phyloP scores from a whole-genome alignment of 1,284 basidiomycete species.

The Ceratobasidium sp. region DNA sequence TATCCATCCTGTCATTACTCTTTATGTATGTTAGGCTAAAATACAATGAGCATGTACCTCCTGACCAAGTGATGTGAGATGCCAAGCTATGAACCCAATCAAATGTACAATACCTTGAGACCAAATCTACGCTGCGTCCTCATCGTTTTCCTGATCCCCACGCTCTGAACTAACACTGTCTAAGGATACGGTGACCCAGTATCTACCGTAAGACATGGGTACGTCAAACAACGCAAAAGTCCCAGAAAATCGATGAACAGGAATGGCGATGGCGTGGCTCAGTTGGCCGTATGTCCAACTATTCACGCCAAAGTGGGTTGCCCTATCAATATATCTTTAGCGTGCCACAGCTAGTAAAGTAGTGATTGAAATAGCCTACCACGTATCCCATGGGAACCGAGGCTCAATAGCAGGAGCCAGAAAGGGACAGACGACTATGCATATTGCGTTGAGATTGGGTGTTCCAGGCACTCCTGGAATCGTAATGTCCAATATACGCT shows the following conservation, averaged over 20 bases:
- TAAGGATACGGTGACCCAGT: not conserved
- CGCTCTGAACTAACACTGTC: not conserved
- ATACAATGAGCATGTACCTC: no score
- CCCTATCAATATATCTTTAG: not conserved
- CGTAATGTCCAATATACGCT: constrained; percentile 7
- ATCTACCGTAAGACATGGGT: not conserved
- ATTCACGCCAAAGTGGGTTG: not conserved
- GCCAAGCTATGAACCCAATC: no score
- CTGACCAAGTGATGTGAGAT: no score
- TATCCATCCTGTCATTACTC: no score
- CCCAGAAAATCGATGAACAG: not conserved
- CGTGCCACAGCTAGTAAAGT: no score
- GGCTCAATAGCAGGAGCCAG: not conserved
- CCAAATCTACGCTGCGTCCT: no score
- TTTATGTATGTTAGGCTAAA: no score
- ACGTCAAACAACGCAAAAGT: constrained; percentile 3
- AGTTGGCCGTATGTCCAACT: not conserved
- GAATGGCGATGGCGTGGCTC: not conserved
- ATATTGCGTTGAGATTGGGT: not conserved
- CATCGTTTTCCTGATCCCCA: not conserved
- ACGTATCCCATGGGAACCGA: constrained; percentile 14
- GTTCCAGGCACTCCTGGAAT: not conserved
- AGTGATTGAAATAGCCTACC: not conserved
- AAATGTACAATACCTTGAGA: no score
- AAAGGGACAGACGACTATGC: not conserved